Percentiles rank a stretch among this genome's conserved stretches.
phyloP scores from a whole-genome alignment of 768 basidiomycete genomes.

The Kondoa subrosea region DNA sequence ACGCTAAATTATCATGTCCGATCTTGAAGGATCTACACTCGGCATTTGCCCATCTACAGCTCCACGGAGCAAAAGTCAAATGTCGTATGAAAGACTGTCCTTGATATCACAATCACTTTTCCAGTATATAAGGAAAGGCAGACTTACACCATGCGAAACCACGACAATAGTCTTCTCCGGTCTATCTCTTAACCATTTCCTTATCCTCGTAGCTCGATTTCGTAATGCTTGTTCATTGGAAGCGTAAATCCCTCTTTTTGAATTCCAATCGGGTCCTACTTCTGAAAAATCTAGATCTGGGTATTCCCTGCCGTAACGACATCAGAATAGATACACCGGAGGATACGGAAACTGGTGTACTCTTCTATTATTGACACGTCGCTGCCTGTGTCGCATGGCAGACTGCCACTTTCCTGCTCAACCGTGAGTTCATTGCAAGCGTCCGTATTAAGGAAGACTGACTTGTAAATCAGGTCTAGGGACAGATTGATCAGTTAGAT shows the following conservation, averaged over 20 bases:
- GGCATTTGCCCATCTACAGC: neutral
- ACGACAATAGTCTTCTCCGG: neutral
- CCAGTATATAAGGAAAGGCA: neutral
- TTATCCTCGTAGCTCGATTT: neutral
- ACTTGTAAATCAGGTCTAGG: conserved; percentile 1
- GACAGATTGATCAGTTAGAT: neutral
- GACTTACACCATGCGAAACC: neutral
- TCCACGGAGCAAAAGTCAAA: neutral
- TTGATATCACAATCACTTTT: neutral
- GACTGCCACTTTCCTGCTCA: neutral
- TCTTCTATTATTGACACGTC: neutral
- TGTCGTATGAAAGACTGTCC: neutral
- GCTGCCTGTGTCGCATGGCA: conserved; percentile 3
- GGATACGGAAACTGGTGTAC: neutral
- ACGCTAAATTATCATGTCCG: neutral
- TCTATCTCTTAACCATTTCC: conserved; percentile 3
- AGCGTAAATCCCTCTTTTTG: neutral
- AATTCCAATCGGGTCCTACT: neutral
- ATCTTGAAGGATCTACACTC: neutral
- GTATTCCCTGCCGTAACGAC: neutral
- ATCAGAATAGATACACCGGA: neutral
- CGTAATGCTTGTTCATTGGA: neutral
- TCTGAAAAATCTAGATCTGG: conserved; percentile 5
- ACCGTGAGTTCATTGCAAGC: neutral
- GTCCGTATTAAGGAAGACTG: neutral